Evolutionary conservation across 768 basidiomycete species (phyloP).

Genomic region (Auricularia auricula-judae): DNA sequence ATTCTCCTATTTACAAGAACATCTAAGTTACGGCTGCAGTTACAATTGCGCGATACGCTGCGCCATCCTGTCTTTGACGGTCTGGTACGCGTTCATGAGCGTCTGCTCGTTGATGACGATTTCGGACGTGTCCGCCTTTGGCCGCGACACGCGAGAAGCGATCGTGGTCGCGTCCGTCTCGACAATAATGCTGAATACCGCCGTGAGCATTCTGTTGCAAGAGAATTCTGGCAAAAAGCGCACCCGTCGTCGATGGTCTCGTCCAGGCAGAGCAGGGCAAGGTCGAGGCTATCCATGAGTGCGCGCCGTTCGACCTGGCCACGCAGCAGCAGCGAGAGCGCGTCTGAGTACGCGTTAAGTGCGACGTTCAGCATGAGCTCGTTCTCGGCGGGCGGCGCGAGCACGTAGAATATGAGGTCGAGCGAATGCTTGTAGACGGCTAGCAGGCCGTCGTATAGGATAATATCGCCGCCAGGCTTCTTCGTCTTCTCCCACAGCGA

Average conservation of each 20-base stretch:
- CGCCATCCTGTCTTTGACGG: constrained; percentile 75
- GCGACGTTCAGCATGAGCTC: constrained; percentile 92
- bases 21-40: constrained; percentile 2
- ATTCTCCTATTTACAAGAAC: no score
- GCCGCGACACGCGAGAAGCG: constrained; percentile 85
- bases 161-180: constrained; percentile 96
- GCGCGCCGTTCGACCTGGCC: constrained; percentile 93
- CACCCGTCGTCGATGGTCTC: constrained; percentile 98
- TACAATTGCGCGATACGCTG: constrained; percentile 73
- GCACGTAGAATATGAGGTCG: constrained; percentile 90
- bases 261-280: constrained; percentile 86
- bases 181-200: constrained; percentile 66
- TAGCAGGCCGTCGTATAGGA: constrained; percentile 82
- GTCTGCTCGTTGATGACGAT: constrained; percentile 99
- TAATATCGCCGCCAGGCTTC: constrained; percentile 89
- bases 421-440: constrained; percentile 90
- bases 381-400: constrained; percentile 75
- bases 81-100: constrained; percentile 85
- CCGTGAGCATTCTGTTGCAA: neutral
- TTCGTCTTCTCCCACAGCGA: constrained; percentile 92
- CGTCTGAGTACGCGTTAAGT: constrained; percentile 76
- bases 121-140: constrained; percentile 86
- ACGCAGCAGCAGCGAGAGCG: constrained; percentile 71
- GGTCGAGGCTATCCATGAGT: constrained; percentile 87
- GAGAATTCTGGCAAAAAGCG: constrained; percentile 18